A percentile compares a stretch with the other conserved stretches of the same genome.
phyloP scores from a whole-genome alignment of 495 filamentous ascomycete species.

The Chaetomium tenue region DNA sequence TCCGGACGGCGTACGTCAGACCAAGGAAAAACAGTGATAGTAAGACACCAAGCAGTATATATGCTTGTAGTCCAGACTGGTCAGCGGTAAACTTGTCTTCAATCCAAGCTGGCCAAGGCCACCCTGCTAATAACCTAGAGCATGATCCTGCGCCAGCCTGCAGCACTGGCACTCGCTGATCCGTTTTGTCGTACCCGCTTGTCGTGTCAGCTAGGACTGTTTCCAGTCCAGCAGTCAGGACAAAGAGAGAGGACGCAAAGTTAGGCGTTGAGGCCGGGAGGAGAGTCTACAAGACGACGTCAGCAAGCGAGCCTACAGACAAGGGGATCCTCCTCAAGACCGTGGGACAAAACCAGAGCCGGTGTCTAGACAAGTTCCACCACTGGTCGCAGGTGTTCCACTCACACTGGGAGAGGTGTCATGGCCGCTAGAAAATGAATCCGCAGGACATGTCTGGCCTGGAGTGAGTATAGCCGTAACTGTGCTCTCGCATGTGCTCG shows the following conservation, averaged over 20 bases:
- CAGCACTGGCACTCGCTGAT: neutral
- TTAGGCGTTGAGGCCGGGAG: neutral
- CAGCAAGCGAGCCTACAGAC: neutral
- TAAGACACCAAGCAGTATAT: neutral
- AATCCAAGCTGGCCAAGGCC: neutral
- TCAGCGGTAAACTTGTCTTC: neutral
- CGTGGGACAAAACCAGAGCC: neutral
- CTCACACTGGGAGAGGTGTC: neutral
- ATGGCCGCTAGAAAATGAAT: neutral
- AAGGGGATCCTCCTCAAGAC: no score
- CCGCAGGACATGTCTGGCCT: neutral
- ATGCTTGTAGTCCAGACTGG: neutral
- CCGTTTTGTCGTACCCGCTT: neutral
- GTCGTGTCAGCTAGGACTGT: neutral
- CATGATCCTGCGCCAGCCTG: neutral
- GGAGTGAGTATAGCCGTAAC: neutral
- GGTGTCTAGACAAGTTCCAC: neutral
- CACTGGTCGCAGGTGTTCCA: neutral
- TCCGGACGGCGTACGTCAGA: slow-evolving; percentile 1
- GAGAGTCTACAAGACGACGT: neutral
- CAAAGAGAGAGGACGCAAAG: neutral
- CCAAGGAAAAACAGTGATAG: slow-evolving; percentile 6
- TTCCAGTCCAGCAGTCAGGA: neutral
- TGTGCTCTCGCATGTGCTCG: neutral
- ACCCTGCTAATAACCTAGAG: neutral